Evolutionary conservation across 2,329 filamentous ascomycete genomes (phyloP).

Genomic region (Talaromyces sp.): DNA sequence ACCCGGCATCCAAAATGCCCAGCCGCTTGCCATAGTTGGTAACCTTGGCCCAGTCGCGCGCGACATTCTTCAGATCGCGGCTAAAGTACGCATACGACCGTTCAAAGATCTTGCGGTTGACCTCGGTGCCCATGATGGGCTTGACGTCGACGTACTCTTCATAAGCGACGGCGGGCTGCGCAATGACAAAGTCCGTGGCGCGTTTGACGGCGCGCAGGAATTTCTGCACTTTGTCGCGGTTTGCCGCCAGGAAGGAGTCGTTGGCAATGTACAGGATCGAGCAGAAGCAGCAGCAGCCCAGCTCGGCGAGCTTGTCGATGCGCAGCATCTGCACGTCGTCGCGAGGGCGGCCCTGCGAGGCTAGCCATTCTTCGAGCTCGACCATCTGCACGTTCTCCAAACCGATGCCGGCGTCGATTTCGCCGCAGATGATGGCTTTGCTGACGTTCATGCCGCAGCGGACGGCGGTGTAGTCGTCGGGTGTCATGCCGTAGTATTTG

Average conservation of each 20-base stretch:
- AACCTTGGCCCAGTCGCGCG: constrained; percentile 70
- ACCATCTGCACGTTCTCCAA: constrained; percentile 82
- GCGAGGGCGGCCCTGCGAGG: constrained; percentile 54
- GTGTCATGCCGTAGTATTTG: constrained; percentile 68
- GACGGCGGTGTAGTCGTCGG: constrained; percentile 67
- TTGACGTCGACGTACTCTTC: constrained; percentile 67
- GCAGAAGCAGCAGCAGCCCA: constrained; percentile 81
- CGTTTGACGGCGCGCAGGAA: constrained; percentile 70
- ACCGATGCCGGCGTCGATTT: constrained; percentile 69
- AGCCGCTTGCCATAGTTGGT: constrained; percentile 70
- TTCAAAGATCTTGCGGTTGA: constrained; percentile 76
- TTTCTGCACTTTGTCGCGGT: constrained; percentile 59
- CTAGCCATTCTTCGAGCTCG: constrained; percentile 71
- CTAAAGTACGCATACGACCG: constrained; percentile 73
- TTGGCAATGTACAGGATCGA: constrained; percentile 76
- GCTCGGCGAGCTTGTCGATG: constrained; percentile 72
- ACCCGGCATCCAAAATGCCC: constrained; percentile 57
- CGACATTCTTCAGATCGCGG: constrained; percentile 66
- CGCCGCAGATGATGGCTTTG: constrained; percentile 66
- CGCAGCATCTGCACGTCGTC: constrained; percentile 72
- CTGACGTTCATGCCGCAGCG: constrained; percentile 78
- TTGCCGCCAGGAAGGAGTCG: constrained; percentile 60
- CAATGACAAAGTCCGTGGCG: constrained; percentile 66
- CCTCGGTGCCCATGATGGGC: constrained; percentile 59
- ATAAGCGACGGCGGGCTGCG: constrained; percentile 58